Evolutionary conservation across 176 grass and related monocot genomes (phyloP), one percentile per base, ranked within the genome.

Genomic region (Triticum monococcum): DNA sequence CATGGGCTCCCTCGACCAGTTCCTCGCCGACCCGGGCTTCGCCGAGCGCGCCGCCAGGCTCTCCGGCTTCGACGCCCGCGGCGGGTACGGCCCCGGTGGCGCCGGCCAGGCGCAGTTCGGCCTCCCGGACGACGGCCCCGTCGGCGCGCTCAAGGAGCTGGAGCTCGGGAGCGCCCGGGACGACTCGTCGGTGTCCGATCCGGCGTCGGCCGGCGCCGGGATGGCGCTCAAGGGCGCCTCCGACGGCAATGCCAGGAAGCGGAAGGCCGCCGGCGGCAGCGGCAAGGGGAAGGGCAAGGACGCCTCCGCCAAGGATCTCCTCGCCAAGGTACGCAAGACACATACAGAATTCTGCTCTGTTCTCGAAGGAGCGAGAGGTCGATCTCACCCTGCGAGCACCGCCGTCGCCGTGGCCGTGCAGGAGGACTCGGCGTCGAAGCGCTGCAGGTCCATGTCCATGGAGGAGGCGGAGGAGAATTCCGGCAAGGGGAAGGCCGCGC

Each of bases 261-360:
- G 94, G 60, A 99, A 94, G 90, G 88, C 90, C 36, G 48, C 73
- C 22, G 59, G 87, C 38, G 36, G 36, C 28, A 86, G 84, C 28
- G 93, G 84, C 28, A 99, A 93, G 94, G 97, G 87, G 67, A 99
- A 93, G 90, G 89, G 79, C 87, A 99, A 97, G 86, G 91, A 91
- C 26, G 72, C 85, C 61, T 37, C 94, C 80, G 72, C 87, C 25
- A 89, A 71, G 72, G 93, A 90, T 90, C 68, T 79, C 83, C 74
- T 82, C 64, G 9, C 81, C 1, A 97, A 94, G 94, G 97, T 97
- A 98, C 52, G 75, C 8, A 0, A 25, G 6, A 1, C 37, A 4
- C 38, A 11, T 17, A 5, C 30, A 52, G 46, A 84, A 90, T 80
- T 92, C 28, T 30, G 28, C 28, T 30, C 28, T 30, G 28, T 12